Evolutionary conservation across 495 filamentous ascomycete genomes (phyloP).

Genomic region (Annulohypoxylon moriforme): DNA sequence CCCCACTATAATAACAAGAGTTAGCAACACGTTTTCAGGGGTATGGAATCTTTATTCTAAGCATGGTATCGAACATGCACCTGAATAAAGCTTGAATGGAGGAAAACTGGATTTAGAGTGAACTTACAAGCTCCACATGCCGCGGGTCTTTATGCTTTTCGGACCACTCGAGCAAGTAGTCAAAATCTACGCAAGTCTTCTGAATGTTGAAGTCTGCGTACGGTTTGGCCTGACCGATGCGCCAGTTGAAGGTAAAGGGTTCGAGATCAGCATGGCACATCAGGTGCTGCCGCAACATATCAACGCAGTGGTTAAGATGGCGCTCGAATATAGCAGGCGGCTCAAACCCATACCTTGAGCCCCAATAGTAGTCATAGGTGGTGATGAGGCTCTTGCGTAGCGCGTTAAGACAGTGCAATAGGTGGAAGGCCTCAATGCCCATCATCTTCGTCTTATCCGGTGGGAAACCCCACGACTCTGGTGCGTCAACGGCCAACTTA

Average conservation of each 20-base stretch:
- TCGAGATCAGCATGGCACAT: conserved; percentile 8
- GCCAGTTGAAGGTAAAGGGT: conserved; percentile 10
- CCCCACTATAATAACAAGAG: background rate
- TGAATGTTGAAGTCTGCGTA: conserved; percentile 8
- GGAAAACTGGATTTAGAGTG: background rate
- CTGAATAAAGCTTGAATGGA: too few species aligned
- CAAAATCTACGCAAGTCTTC: conserved; percentile 11
- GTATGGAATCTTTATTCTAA: background rate
- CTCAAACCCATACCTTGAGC: background rate
- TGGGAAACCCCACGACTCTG: conserved; percentile 2
- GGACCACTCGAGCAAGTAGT: conserved; percentile 12
- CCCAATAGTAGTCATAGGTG: conserved; percentile 10
- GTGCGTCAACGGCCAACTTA: background rate
- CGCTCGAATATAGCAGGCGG: conserved; percentile 4
- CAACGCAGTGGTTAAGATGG: conserved; percentile 4
- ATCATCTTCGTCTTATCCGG: conserved; percentile 2
- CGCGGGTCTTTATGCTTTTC: conserved; percentile 6
- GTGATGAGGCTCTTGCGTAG: conserved; percentile 1
- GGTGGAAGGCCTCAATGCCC: conserved; percentile 6
- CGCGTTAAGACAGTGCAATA: background rate
- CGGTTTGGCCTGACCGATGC: conserved; percentile 1
- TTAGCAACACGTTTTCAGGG: background rate
- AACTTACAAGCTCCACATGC: background rate
- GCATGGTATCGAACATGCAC: too few species aligned
- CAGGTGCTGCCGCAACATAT: conserved; percentile 9